phyloP scores from a whole-genome alignment of 495 filamentous ascomycete species.

The Bathelium albidoporum region DNA sequence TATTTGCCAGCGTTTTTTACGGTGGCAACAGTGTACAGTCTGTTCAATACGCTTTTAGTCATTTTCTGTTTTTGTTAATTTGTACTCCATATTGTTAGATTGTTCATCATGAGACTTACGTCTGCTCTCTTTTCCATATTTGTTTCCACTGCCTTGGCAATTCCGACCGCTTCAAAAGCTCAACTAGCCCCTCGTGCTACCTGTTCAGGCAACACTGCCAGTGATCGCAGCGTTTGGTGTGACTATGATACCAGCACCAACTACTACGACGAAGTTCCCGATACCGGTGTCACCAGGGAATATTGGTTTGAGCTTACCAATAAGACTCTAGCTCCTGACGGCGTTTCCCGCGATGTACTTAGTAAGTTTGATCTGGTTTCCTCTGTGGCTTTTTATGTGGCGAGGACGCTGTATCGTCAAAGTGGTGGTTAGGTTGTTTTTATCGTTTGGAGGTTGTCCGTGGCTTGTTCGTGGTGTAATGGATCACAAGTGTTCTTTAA shows the following conservation, averaged over 20 bases:
- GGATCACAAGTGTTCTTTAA: too few relatives aligned
- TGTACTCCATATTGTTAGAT: background rate
- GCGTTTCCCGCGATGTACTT: slow-evolving; percentile 1
- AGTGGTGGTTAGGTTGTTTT: too few relatives aligned
- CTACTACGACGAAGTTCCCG: slow-evolving; percentile 20
- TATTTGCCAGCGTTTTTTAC: background rate
- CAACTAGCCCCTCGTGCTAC: background rate
- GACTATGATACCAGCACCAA: slow-evolving; percentile 23
- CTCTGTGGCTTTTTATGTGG: too few relatives aligned
- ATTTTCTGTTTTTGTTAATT: background rate
- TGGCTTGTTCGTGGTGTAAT: too few relatives aligned
- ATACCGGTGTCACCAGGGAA: slow-evolving; percentile 19
- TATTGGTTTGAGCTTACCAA: slow-evolving; percentile 20
- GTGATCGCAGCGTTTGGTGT: slow-evolving; percentile 14
- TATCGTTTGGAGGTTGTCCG: too few relatives aligned
- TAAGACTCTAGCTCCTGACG: slow-evolving; percentile 16
- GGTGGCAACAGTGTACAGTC: background rate
- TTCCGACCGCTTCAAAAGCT: background rate
- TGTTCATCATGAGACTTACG: background rate
- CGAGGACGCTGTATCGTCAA: too few relatives aligned
- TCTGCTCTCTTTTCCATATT: background rate
- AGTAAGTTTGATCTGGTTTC: background rate
- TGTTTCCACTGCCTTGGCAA: background rate
- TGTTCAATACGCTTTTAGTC: background rate
- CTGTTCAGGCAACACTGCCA: slow-evolving; percentile 1